Evolutionary conservation across 1,284 basidiomycete species (phyloP).

Genomic region (Puccinia sorghi): DNA sequence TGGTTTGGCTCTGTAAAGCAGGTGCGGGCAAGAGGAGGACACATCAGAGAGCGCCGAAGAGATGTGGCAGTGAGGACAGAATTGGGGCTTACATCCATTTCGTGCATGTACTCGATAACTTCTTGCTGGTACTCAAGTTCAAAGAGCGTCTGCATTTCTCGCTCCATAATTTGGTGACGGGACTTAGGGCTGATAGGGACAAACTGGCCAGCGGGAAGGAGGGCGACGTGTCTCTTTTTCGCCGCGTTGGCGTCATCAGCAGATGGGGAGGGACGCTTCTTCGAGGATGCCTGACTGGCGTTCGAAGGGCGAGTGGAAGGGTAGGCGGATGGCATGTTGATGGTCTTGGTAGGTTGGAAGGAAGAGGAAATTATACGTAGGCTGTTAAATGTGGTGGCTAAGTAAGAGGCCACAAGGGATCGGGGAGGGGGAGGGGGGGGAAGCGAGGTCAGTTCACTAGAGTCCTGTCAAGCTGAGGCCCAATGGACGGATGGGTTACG

Average conservation of each 20-base stretch:
- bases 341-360: neutral
- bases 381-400: neutral
- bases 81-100: slow-evolving; percentile 80
- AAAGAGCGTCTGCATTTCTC: slow-evolving; percentile 61
- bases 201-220: slow-evolving; percentile 41
- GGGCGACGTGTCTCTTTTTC: slow-evolving; percentile 9
- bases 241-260: slow-evolving; percentile 18
- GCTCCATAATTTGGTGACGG: slow-evolving; percentile 53
- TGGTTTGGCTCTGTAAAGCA: slow-evolving; percentile 21
- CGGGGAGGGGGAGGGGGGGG: neutral
- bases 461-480: neutral
- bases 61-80: slow-evolving; percentile 12
- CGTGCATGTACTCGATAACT: slow-evolving; percentile 87
- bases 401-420: neutral
- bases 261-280: slow-evolving; percentile 49
- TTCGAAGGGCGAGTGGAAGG: neutral
- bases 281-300: slow-evolving; percentile 33
- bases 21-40: neutral
- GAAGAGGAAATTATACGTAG: neutral
- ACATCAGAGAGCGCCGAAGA: slow-evolving; percentile 3
- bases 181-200: slow-evolving; percentile 50
- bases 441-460: neutral
- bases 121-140: slow-evolving; percentile 97
- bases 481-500: neutral
- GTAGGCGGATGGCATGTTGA: slow-evolving; percentile 1